Conservation (phyloP, 1,139 yeast species). For the Arxiozyma slooffiae region DNA sequence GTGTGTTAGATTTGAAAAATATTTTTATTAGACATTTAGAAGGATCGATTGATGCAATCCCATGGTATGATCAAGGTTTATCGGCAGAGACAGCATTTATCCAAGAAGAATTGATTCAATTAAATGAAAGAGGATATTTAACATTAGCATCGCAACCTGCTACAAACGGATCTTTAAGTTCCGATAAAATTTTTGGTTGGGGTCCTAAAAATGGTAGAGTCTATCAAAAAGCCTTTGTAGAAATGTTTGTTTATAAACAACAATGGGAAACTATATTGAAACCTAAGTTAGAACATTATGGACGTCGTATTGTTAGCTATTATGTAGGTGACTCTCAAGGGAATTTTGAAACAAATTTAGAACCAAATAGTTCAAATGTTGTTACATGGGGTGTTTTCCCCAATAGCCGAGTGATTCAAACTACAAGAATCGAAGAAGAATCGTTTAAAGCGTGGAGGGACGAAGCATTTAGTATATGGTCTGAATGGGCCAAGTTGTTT, state of each 20-base stretch:
- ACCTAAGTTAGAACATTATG: constrained; percentile 41
- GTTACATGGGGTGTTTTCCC: constrained; percentile 97
- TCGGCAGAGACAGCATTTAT: constrained; percentile 86
- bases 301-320: constrained; percentile 37
- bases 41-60: constrained; percentile 65
- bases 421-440: constrained; percentile 79
- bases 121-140: constrained; percentile 70
- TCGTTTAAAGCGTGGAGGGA: constrained; percentile 90
- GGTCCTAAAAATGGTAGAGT: constrained; percentile 87
- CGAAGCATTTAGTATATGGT: constrained; percentile 86
- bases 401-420: constrained; percentile 72
- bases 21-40: constrained; percentile 68
- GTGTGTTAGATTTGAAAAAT: constrained; percentile 51
- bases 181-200: constrained; percentile 89
- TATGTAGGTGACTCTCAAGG: constrained; percentile 59
- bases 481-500: constrained; percentile 83
- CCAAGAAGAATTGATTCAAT: constrained; percentile 76
- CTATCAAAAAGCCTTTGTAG: constrained; percentile 90
- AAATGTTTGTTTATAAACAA: constrained; percentile 63
- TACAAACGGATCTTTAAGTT: constrained; percentile 61
- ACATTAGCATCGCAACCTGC: constrained; percentile 98
- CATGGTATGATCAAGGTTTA: constrained; percentile 84
- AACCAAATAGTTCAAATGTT: constrained; percentile 49
- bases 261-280: constrained; percentile 54
- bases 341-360: constrained; percentile 51